phyloP scores from a whole-genome alignment of 2,329 filamentous ascomycete species.

The Celoporthe dispersa region DNA sequence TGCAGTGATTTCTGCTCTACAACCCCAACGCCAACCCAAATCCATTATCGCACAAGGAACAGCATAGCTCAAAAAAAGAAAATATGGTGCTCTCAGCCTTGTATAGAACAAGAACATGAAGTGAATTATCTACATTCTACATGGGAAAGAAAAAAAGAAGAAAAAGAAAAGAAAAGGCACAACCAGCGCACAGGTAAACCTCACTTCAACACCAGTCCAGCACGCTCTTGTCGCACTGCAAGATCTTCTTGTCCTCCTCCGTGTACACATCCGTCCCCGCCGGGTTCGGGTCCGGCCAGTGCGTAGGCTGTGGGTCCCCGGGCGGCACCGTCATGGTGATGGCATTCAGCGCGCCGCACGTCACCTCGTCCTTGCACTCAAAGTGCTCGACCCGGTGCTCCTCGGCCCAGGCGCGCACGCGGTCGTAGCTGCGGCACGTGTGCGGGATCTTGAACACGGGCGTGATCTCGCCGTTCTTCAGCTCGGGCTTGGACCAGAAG shows the following conservation, averaged over 20 bases:
- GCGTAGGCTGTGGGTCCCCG: constrained; percentile 18
- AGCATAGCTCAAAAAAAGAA: too few species aligned
- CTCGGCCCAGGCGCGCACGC: constrained; percentile 12
- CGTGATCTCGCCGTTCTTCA: constrained; percentile 24
- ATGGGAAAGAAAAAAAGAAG: too few species aligned
- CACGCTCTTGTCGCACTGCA: constrained; percentile 16
- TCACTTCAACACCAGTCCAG: constrained; percentile 13
- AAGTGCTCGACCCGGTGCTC: constrained; percentile 15
- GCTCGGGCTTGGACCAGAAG: constrained; percentile 20
- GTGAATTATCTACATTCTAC: neutral
- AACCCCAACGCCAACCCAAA: too few species aligned
- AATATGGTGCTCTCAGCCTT: too few species aligned
- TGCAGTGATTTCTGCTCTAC: too few species aligned
- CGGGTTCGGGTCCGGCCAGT: constrained; percentile 21
- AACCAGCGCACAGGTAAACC: too few species aligned
- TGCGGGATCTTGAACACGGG: constrained; percentile 24
- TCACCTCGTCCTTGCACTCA: constrained; percentile 9
- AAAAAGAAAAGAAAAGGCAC: too few species aligned
- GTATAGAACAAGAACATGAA: too few species aligned
- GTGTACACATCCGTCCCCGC: neutral
- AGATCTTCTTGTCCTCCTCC: constrained; percentile 10
- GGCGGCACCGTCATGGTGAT: constrained; percentile 22
- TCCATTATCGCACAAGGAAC: neutral
- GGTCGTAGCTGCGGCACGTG: constrained; percentile 22
- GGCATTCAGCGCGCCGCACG: constrained; percentile 17